Base-by-base conservation (phyloP, 164 flowering plant species). In the Umbilicus rupestris region DNA sequence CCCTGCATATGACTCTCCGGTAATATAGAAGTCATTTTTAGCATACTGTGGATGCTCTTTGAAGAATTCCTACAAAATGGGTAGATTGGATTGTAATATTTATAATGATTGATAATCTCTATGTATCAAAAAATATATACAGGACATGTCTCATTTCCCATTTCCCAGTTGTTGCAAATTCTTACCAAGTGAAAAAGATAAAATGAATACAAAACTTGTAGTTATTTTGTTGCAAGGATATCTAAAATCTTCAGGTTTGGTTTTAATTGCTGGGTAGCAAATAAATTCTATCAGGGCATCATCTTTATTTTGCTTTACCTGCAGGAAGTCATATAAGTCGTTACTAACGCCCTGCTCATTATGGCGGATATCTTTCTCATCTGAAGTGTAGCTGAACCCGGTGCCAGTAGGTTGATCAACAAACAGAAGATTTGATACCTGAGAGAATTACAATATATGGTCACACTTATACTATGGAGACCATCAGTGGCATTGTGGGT, bases 1-100 rank as follows among this genome's bases (percentile, higher is more conserved):
- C 39, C 94, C 94, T 35, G 90, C 94, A 79, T 88, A 88, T 71
- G 94, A 88, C 73, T 88, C 94, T 35, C 94, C 94, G 47, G 90
- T 85, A 41, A 88, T 84, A 73, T 71, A 88, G 45, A 88, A 88
- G 58, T 88, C 90, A 64, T 88, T 85, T 68, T 76, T 58, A 16
- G 72, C 81, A 66, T 71, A 78, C 45, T 82, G 69, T 57, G 94
- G 90, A 76, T 88, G 94, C 78, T 84, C 87, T 33, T 66, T 68
- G 65, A 88, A 88, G 77, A 88, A 88, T 28, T 82, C 87, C 94
- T 86, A 70, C 29, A 67, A 12, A 17, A 77, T 16, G 12, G 67
- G 62, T 68, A 28, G 26, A 39, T 15, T 39, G 42, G 11, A 1
- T 55, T 55, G 4, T 55, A 26, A 2, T 55, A 2, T 14, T 55